Base-by-base conservation (phyloP, 1,284 basidiomycete species). In the Pascua sp. region DNA sequence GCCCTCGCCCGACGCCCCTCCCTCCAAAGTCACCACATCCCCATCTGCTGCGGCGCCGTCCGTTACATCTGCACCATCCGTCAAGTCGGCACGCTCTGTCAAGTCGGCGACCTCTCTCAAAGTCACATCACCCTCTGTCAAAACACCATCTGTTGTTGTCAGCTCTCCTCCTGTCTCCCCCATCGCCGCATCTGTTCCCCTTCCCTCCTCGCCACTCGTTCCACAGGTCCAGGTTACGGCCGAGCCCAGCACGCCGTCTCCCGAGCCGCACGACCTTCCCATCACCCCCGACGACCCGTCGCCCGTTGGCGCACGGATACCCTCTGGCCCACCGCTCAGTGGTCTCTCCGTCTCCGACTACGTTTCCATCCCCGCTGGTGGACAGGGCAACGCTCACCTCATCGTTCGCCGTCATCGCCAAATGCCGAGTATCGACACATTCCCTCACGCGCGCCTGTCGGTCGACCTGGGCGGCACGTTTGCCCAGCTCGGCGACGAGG, bases 381-480 rank as follows among this genome's bases (percentile, higher is more conserved):
- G 48, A 32, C 51, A 53, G 12, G 60, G 60, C 42, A 55, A 49
- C 47, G 56, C 53, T 15, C 56, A 59, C 55, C 53, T 61, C 24
- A 56, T 62, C 47, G 59, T 62, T 44, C 54, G 61, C 16, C 57
- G 61, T 10, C 61, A 62, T 38, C 57, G 61, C 18, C 54, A 59
- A 37, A 16, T 56, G 4, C 61, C 61, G 39, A 59, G 57, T 32
- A 51, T 59, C 38, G 57, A 62, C 49, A 45, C 45, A 38, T 59
- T 51, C 52, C 47, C 47, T 32, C 56, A 66, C 16, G 62, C 67
- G 2, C 59, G 72, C 0, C 52, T 62, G 17, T 71, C 68, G 8
- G 69, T 76, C 41, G 72, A 76, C 44, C 51, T 76, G 40, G 59
- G 70, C 50, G 73, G 73, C 5, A 65, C 63, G 8, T 66, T 72